phyloP scores from a whole-genome alignment of 1,284 basidiomycete genomes.

The Ganoderma meredithae region DNA sequence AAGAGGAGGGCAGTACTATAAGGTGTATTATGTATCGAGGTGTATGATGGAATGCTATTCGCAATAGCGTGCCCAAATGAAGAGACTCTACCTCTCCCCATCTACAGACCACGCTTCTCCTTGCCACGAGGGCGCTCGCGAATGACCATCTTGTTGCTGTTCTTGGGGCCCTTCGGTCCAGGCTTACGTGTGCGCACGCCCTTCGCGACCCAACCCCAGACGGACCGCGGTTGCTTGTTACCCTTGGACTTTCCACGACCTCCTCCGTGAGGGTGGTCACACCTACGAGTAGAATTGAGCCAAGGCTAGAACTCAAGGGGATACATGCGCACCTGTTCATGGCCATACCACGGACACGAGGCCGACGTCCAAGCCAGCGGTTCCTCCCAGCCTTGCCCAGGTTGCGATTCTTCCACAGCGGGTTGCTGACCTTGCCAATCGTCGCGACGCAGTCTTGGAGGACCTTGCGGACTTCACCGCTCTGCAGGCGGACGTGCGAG shows the following conservation, averaged over 20 bases:
- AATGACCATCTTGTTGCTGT: constrained; percentile 95
- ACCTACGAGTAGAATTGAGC: constrained; percentile 48
- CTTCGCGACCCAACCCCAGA: constrained; percentile 93
- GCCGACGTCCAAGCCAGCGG: constrained; percentile 89
- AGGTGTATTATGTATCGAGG: constrained; percentile 31
- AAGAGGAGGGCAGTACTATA: constrained; percentile 26
- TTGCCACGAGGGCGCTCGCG: constrained; percentile 88
- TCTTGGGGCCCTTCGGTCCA: constrained; percentile 83
- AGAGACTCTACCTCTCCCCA: constrained; percentile 16
- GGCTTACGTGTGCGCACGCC: constrained; percentile 94
- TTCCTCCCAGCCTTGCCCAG: constrained; percentile 93
- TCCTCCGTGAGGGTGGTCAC: constrained; percentile 97
- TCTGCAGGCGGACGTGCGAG: constrained; percentile 88
- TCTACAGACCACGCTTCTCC: constrained; percentile 58
- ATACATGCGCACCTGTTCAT: constrained; percentile 87
- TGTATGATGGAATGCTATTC: constrained; percentile 23
- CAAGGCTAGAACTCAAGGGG: constrained; percentile 4
- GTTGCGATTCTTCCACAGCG: constrained; percentile 85
- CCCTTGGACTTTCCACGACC: constrained; percentile 98
- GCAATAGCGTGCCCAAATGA: constrained; percentile 15
- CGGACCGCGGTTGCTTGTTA: constrained; percentile 90
- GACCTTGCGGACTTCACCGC: constrained; percentile 92
- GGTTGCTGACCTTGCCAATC: constrained; percentile 93
- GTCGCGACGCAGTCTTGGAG: constrained; percentile 88
- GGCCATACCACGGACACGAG: constrained; percentile 94